A percentile compares a stretch with the other conserved stretches of the same genome.
Conservation (phyloP, 768 basidiomycete genomes). For the Cyclocybe cylindracea region DNA sequence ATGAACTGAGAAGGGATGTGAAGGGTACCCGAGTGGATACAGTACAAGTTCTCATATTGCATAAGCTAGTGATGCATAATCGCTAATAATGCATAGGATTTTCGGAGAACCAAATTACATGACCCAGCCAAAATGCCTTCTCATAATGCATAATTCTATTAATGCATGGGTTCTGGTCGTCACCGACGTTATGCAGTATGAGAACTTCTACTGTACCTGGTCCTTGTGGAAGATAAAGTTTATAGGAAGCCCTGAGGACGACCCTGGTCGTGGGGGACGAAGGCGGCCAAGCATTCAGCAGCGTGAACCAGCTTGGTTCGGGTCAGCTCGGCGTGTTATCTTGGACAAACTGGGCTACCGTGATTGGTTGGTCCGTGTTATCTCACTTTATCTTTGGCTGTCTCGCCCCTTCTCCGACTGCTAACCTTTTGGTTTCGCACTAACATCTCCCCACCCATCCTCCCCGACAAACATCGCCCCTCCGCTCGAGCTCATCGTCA, state of each 20-base stretch:
- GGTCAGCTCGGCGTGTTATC: slow-evolving; percentile 17
- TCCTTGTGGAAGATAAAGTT: too few species aligned
- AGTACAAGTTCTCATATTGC: too few species aligned
- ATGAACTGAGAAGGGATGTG: too few species aligned
- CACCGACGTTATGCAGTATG: too few species aligned
- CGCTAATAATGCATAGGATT: too few species aligned
- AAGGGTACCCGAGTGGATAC: too few species aligned
- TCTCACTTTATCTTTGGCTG: slow-evolving; percentile 25
- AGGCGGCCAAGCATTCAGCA: slow-evolving; percentile 2
- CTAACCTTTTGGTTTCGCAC: slow-evolving; percentile 22
- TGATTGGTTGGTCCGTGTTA: slow-evolving; percentile 36
- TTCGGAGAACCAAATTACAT: too few species aligned
- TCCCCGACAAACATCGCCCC: slow-evolving; percentile 6
- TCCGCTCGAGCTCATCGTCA: slow-evolving; percentile 13
- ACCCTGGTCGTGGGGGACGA: slow-evolving; percentile 1
- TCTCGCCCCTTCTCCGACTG: slow-evolving; percentile 15
- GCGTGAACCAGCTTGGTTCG: slow-evolving; percentile 11
- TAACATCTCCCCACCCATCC: slow-evolving; percentile 16
- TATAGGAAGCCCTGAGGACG: not conserved
- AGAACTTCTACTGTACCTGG: too few species aligned
- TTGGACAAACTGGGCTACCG: slow-evolving; percentile 27
- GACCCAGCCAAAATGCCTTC: too few species aligned
- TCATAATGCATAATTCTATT: too few species aligned
- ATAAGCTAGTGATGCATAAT: too few species aligned
- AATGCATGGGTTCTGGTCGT: too few species aligned